phyloP scores from a whole-genome alignment of 352 stramenopile genomes.

The Plasmopara viticola region DNA sequence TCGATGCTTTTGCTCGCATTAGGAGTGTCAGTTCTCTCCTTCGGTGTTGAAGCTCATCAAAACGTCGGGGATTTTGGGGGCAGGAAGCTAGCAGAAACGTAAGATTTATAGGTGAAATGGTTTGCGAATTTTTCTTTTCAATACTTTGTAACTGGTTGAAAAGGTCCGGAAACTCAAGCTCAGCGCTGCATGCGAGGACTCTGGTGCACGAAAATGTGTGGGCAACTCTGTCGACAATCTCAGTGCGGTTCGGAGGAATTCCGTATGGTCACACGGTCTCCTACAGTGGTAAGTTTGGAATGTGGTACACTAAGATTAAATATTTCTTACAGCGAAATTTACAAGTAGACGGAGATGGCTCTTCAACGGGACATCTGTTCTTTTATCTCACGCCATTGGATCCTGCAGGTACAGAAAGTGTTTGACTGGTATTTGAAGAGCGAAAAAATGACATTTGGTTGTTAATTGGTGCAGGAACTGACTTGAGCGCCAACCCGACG shows the following conservation, averaged over 20 bases:
- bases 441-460: background rate
- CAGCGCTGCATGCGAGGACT: conserved; percentile 44
- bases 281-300: conserved; percentile 43
- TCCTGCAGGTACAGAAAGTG: conserved; percentile 21
- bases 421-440: too few relatives aligned
- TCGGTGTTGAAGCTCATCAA: conserved; percentile 8
- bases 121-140: background rate
- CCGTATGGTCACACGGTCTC: conserved; percentile 54
- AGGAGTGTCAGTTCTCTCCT: too few relatives aligned
- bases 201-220: conserved; percentile 64
- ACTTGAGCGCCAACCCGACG: conserved; percentile 50
- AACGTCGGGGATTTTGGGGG: conserved; percentile 10
- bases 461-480: conserved; percentile 20
- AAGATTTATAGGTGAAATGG: background rate
- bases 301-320: too few relatives aligned
- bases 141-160: background rate
- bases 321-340: too few relatives aligned
- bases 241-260: conserved; percentile 43
- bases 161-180: conserved; percentile 16
- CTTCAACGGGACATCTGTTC: conserved; percentile 51
- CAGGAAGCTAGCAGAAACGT: conserved; percentile 18
- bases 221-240: conserved; percentile 60
- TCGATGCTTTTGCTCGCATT: too few relatives aligned
- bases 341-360: conserved; percentile 42
- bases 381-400: conserved; percentile 68